A percentile compares a stretch with the other conserved stretches of the same genome.
Conservation (phyloP, 306 rosid species). For the Dalbergia cultrata region DNA sequence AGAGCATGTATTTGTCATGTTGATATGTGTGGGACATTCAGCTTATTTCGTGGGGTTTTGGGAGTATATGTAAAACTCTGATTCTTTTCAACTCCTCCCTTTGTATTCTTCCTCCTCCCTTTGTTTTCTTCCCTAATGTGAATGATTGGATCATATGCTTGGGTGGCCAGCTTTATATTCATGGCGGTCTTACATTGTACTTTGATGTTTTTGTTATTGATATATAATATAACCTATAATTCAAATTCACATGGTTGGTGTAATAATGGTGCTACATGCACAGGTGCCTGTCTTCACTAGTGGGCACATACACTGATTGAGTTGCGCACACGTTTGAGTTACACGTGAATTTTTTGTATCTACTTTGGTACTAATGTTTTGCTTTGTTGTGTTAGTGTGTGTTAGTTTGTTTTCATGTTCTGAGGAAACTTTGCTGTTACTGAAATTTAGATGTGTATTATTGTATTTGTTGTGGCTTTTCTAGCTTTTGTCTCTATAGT, state of each 20-base stretch:
- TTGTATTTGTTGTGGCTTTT: neutral
- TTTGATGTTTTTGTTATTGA: neutral
- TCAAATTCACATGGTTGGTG: conserved; percentile 41
- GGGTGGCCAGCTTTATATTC: neutral
- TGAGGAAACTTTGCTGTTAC: neutral
- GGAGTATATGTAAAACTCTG: neutral
- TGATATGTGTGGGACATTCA: conserved; percentile 7
- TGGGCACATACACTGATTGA: conserved; percentile 43
- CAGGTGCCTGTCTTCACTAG: conserved; percentile 40
- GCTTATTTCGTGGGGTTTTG: conserved; percentile 25
- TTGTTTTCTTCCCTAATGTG: conserved; percentile 40
- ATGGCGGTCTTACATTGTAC: neutral
- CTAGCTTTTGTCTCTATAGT: too few species aligned
- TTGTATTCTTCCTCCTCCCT: conserved; percentile 37
- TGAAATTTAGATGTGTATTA: neutral
- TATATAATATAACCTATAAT: conserved; percentile 22
- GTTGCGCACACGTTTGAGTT: conserved; percentile 25
- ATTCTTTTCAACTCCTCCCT: conserved; percentile 16
- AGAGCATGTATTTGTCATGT: conserved; percentile 4
- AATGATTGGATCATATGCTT: conserved; percentile 44
- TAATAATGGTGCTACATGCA: conserved; percentile 32
- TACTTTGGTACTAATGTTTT: neutral
- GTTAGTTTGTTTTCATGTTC: conserved; percentile 1
- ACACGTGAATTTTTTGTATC: conserved; percentile 21
- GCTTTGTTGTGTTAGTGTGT: neutral